phyloP scores from a whole-genome alignment of 345 rosid species.

The Aurinia saxatilis region DNA sequence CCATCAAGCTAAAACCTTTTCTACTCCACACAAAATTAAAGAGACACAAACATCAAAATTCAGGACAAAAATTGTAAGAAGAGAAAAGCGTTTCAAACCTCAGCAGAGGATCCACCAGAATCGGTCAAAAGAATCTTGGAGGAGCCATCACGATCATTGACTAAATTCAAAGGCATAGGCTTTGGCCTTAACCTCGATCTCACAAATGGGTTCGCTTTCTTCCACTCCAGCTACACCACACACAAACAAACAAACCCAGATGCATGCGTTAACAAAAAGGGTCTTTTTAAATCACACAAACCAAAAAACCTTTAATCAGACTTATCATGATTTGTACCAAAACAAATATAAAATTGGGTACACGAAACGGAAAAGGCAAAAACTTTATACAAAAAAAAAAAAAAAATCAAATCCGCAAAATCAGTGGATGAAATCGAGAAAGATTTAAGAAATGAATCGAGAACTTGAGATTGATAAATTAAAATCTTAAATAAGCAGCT shows the following conservation, averaged over 20 bases:
- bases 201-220: conserved; percentile 55
- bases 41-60: too few species aligned
- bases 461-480: too few species aligned
- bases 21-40: background rate
- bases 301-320: background rate
- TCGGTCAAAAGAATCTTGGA: conserved; percentile 60
- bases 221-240: conserved; percentile 65
- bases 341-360: background rate
- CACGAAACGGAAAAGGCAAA: background rate
- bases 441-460: background rate
- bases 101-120: conserved; percentile 70
- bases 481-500: background rate
- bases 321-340: background rate
- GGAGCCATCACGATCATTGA: conserved; percentile 51
- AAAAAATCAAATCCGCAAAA: background rate
- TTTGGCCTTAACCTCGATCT: conserved; percentile 31
- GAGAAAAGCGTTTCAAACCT: conserved; percentile 33
- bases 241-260: background rate
- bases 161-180: conserved; percentile 62
- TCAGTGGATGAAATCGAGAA: background rate
- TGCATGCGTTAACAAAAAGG: conserved; percentile 3
- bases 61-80: background rate
- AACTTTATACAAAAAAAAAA: background rate
- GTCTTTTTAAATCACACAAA: background rate
- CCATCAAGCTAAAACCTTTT: background rate